Conservation (phyloP, 805 yeast species). For the Metschnikowia shivogae region DNA sequence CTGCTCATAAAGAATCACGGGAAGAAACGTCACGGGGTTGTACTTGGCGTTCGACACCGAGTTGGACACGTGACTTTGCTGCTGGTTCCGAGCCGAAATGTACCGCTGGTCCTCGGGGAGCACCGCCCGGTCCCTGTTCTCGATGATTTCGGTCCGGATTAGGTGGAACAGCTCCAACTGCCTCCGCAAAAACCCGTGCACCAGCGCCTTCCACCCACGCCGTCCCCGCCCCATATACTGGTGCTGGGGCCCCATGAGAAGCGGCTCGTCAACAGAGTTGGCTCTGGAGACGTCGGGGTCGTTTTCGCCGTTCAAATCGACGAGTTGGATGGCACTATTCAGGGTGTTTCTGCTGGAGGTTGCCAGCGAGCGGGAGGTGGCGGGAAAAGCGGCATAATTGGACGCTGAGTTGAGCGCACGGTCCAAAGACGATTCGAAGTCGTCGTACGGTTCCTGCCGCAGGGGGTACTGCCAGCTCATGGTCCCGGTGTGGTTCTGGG, state of each 20-base stretch:
- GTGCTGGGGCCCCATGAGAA: not conserved
- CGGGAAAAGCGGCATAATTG: constrained; percentile 28
- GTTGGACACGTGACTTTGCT: constrained; percentile 50
- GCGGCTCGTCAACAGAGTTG: not conserved
- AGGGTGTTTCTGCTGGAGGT: not conserved
- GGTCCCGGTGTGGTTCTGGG: not conserved
- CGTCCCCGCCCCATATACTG: not conserved
- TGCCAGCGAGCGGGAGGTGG: constrained; percentile 24
- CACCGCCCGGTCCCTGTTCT: constrained; percentile 1
- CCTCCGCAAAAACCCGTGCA: constrained; percentile 2
- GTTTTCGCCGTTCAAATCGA: not conserved
- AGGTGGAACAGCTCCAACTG: constrained; percentile 3
- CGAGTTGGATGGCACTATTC: constrained; percentile 3
- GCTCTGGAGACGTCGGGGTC: not conserved
- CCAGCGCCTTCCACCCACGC: not conserved
- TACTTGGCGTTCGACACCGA: constrained; percentile 93
- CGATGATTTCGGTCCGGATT: constrained; percentile 6
- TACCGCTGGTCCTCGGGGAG: constrained; percentile 27
- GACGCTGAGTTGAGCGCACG: constrained; percentile 53
- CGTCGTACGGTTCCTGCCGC: constrained; percentile 48
- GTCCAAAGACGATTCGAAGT: constrained; percentile 61
- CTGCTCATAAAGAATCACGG: constrained; percentile 87
- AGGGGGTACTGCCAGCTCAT: constrained; percentile 2
- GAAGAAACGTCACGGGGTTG: constrained; percentile 81
- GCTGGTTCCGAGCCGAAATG: constrained; percentile 36